These are phyloP conservation scores for Pneumocystis carinii DNA, from an alignment of 1,139 yeast genomes.

Conservation along the genomic window DNA sequence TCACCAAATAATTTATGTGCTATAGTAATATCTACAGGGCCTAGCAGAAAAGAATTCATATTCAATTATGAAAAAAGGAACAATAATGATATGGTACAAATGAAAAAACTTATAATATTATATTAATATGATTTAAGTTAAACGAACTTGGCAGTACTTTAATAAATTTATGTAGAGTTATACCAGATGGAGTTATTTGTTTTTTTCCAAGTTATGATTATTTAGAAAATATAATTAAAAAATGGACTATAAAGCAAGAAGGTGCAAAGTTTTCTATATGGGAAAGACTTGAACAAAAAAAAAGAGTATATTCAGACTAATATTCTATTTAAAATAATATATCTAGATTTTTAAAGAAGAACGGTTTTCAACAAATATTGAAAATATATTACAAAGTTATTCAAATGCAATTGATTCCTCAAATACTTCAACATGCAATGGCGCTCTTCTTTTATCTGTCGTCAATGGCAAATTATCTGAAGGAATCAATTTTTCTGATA, in stretches of 20 bases:
- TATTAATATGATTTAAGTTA: slow-evolving; percentile 2
- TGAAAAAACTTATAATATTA: background rate
- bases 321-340: slow-evolving; percentile 25
- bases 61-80: slow-evolving; percentile 58
- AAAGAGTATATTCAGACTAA: slow-evolving; percentile 22
- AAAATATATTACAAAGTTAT: slow-evolving; percentile 37
- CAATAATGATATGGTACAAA: slow-evolving; percentile 30
- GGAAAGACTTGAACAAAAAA: slow-evolving; percentile 13
- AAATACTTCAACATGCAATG: slow-evolving; percentile 21
- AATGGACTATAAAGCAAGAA: slow-evolving; percentile 34
- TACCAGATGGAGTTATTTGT: slow-evolving; percentile 65
- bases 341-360: slow-evolving; percentile 42
- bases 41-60: slow-evolving; percentile 30
- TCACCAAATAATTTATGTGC: slow-evolving; percentile 56
- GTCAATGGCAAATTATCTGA: slow-evolving; percentile 92
- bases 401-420: slow-evolving; percentile 19
- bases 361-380: slow-evolving; percentile 30
- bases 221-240: slow-evolving; percentile 33
- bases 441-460: slow-evolving; percentile 66
- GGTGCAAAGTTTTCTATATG: slow-evolving; percentile 8
- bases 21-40: slow-evolving; percentile 33
- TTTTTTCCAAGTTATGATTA: slow-evolving; percentile 75
- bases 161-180: slow-evolving; percentile 28
- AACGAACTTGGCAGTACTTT: slow-evolving; percentile 39
- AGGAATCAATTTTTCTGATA: slow-evolving; percentile 82